Conservation (phyloP, 2,329 filamentous ascomycete genomes). For the Ilyonectria mors-panacis region DNA sequence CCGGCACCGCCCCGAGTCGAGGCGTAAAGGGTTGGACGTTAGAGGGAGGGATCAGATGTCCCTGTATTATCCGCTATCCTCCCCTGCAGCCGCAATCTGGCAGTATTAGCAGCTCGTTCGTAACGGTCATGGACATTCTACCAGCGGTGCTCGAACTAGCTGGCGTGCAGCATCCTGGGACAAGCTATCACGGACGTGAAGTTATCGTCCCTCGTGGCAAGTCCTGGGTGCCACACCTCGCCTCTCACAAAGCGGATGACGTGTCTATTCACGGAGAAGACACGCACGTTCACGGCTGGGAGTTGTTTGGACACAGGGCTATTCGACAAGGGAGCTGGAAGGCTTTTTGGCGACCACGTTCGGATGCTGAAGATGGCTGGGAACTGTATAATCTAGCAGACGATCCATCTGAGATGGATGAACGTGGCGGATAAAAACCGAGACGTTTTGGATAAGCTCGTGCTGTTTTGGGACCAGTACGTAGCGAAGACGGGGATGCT, state of each 20-base stretch:
- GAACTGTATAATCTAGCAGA: conserved; percentile 32
- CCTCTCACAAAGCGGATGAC: conserved; percentile 52
- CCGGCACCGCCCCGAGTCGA: conserved; percentile 54
- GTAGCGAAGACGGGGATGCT: conserved; percentile 36
- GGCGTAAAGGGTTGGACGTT: conserved; percentile 55
- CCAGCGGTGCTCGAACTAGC: conserved; percentile 65
- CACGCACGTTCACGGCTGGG: conserved; percentile 69
- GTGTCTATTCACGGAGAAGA: conserved; percentile 63
- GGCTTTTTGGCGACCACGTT: conserved; percentile 64
- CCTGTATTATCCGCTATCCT: conserved; percentile 48
- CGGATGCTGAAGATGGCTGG: conserved; percentile 24
- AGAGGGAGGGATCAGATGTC: conserved; percentile 46
- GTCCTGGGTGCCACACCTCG: conserved; percentile 38
- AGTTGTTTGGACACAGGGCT: conserved; percentile 67
- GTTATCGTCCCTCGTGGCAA: conserved; percentile 65
- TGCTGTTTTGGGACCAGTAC: conserved; percentile 34
- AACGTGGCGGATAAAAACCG: conserved; percentile 26
- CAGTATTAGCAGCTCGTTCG: conserved; percentile 37
- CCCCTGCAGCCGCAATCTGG: conserved; percentile 57
- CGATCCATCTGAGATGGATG: conserved; percentile 29
- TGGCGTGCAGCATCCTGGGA: conserved; percentile 55
- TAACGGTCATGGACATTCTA: conserved; percentile 65
- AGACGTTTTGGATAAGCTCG: conserved; percentile 26
- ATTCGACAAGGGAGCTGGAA: conserved; percentile 71
- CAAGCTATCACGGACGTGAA: conserved; percentile 58